Evolutionary conservation across 2,329 filamentous ascomycete species (phyloP).

Genomic region (Stachybotrys elegans): DNA sequence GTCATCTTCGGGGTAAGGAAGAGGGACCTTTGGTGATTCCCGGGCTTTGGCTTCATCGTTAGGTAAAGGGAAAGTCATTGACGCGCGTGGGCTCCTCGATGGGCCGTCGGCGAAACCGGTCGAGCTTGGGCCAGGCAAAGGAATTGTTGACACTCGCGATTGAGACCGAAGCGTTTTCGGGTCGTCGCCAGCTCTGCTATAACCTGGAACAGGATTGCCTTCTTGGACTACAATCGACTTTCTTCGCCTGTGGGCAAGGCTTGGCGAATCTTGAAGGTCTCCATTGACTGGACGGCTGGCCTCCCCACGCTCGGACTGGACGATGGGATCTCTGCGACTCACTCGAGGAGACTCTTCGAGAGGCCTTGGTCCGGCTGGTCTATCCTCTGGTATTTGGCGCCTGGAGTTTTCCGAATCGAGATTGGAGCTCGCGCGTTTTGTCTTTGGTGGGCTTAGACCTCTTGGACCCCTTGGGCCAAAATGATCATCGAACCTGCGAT

Average conservation of each 20-base stretch:
- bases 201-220: conserved; percentile 18
- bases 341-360: conserved; percentile 16
- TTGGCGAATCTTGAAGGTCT: conserved; percentile 22
- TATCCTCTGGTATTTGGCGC: conserved; percentile 27
- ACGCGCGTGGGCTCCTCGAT: conserved; percentile 15
- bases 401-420: conserved; percentile 19
- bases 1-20: conserved; percentile 36
- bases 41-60: conserved; percentile 13
- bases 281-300: conserved; percentile 36
- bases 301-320: conserved; percentile 26
- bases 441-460: conserved; percentile 19
- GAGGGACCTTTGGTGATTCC: conserved; percentile 17
- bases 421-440: conserved; percentile 20
- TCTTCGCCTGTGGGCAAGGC: conserved; percentile 21
- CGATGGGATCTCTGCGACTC: conserved; percentile 22
- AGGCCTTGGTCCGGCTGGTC: conserved; percentile 18
- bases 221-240: conserved; percentile 31
- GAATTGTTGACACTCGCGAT: conserved; percentile 28
- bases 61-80: conserved; percentile 24
- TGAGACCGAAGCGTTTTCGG: conserved; percentile 22
- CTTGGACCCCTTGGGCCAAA: conserved; percentile 18
- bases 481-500: conserved; percentile 18
- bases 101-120: conserved; percentile 12
- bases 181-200: conserved; percentile 16
- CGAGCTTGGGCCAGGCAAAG: conserved; percentile 23